phyloP scores from a whole-genome alignment of 2,329 filamentous ascomycete species.

The Nothopassalora personata region DNA sequence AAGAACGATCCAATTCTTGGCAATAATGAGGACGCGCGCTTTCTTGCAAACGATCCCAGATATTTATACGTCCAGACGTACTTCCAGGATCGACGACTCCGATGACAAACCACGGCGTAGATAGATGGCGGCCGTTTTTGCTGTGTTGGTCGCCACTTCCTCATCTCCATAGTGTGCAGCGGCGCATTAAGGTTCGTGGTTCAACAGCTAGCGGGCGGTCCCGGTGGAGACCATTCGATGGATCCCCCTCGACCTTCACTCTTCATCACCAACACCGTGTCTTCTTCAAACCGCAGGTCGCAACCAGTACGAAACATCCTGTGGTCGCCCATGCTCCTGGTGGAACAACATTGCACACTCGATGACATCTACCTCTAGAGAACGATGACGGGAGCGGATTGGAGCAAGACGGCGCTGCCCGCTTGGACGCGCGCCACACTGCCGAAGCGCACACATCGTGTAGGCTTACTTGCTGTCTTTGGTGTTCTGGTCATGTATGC shows the following conservation, averaged over 20 bases:
- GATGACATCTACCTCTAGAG: not conserved
- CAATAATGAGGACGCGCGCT: too few relatives aligned
- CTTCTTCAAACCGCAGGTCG: not conserved
- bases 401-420: not conserved
- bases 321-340: not conserved
- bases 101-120: too few relatives aligned
- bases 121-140: too few relatives aligned
- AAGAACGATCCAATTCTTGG: too few relatives aligned
- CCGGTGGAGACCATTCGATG: too few relatives aligned
- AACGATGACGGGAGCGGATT: not conserved
- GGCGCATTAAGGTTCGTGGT: not conserved
- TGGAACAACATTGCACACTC: not conserved
- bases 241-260: not conserved
- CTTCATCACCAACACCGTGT: not conserved
- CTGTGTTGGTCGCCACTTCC: not conserved
- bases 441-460: constrained; percentile 1
- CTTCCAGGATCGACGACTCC: not conserved
- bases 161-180: not conserved
- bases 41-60: too few relatives aligned
- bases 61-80: not conserved
- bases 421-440: not conserved
- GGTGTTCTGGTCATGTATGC: not conserved
- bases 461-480: not conserved
- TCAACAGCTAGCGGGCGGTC: not conserved
- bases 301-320: not conserved